Base-by-base conservation (phyloP, 495 filamentous ascomycete species). In the Aspergillus sclerotiicarbonarius region DNA sequence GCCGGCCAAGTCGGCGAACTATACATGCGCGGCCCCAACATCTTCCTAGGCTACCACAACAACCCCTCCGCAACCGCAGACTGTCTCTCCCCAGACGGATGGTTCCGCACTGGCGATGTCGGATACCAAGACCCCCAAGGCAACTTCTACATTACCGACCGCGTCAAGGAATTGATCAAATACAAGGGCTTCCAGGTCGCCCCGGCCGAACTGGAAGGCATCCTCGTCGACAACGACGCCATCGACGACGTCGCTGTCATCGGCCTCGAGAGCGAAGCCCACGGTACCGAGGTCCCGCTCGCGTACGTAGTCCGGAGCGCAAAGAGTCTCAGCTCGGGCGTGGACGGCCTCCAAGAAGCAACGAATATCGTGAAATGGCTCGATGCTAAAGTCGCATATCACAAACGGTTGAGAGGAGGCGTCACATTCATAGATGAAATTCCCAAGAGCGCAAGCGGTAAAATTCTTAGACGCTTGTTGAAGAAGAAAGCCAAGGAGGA, bases 131-230 rank as follows among this genome's bases (percentile, higher is more conserved):
- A 86, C 49, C 59, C 70, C 29, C 71, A 85, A 37, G 84, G 84
- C 5, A 81, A 86, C 61, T 84, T 89, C 66, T 86, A 74, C 72
- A 87, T 92, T 66, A 91, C 90, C 1, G 91, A 93, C 63, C 86
- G 91, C n/a, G 80, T 91, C 19, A 96, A 96, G 79, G 91, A 96
- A 70, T 74, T 96, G 45, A 94, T 96, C 74, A 95, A 95, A 74
- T 94, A 94, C 70, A 83, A 84, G 67, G 91, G 91, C 12, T 92
- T 93, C 76, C 91, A 94, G 66, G 90, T 96, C 4, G 81, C 91
- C 1, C 91, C 91, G 1, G 90, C 92, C 4, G 92, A 97, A 69
- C 78, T 96, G 6, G 92, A 96, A 62, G 89, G 87, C n/a, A 61
- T 91, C 12, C 75, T 97, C 12, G 68, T 88, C 0, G 78, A 82